Evolutionary conservation across 1,139 yeast species (phyloP), one percentile per base, ranked within the genome.

Genomic region (Blastobotrys indianensis): DNA sequence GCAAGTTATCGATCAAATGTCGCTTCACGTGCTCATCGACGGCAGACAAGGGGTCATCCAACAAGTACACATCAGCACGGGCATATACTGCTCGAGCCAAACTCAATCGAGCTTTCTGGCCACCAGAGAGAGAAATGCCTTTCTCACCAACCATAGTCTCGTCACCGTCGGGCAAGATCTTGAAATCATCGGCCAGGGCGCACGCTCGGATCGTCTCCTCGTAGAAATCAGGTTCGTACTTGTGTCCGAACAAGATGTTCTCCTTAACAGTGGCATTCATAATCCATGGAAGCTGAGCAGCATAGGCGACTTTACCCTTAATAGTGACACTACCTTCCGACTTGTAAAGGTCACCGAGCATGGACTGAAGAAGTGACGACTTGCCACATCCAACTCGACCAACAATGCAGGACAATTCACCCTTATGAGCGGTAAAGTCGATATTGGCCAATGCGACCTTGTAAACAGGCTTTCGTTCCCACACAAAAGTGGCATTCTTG

Each of bases 311-410:
- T 39, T 76, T 74, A 44, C 98, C 98, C 58, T 78, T 82, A 30
- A 85, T 75, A 32, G 71, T 71, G 2, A 86, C 94, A 33, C 74
- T 69, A 46, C 98, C 98, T 45, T 78, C 77, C 28, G 82, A 74
- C 64, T 85, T 84, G 65, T 85, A 82, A 53, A 90, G 73, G 58
- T 90, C 95, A 55, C 97, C 98, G 37, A 92, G 69, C 35, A 88
- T 70, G 16, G 94, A 80, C 64, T 86, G 94, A 54, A 92, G 73
- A 41, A 92, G 67, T 0, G 96, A 86, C 11, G 96, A 84, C 63
- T 92, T 92, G 53, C 98, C 98, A 38, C 85, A 73, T 31, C 97
- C 98, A 48, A 92, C 97, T 55, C 79, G 81, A 45, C 98, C 97
- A 44, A 92, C 92, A 56, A 92, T 75, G 72, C 97, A 92, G 48